phyloP scores from a whole-genome alignment of 331 rosid genomes.

The Spiraea crenata region DNA sequence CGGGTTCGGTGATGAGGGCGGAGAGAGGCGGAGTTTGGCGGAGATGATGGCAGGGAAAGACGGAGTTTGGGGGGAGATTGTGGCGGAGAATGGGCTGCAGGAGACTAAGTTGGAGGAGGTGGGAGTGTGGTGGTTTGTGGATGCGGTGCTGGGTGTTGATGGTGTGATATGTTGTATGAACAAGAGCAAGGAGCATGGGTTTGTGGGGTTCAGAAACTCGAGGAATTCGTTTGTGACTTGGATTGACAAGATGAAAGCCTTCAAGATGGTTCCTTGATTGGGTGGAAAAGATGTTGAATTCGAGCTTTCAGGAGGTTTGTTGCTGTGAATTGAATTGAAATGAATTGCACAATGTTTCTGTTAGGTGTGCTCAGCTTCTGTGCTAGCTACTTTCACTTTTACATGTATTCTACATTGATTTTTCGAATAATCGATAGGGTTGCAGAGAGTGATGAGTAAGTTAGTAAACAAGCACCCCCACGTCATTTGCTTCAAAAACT shows the following conservation, averaged over 20 bases:
- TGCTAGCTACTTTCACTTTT: no score
- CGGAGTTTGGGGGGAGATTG: slow-evolving; percentile 7
- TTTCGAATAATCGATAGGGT: no score
- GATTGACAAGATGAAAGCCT: slow-evolving; percentile 1
- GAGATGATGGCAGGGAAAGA: slow-evolving; percentile 11
- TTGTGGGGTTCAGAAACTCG: slow-evolving; percentile 3
- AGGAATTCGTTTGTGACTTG: slow-evolving; percentile 1
- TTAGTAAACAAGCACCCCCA: no score
- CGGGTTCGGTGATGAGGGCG: not conserved
- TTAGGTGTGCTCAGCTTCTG: no score
- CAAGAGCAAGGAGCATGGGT: slow-evolving; percentile 5
- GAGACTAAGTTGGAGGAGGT: slow-evolving; percentile 4
- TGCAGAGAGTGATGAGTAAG: no score
- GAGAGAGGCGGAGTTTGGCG: not conserved
- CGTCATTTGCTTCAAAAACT: no score
- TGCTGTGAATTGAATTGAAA: no score
- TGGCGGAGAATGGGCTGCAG: slow-evolving; percentile 11
- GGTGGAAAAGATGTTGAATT: not conserved
- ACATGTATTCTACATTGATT: no score
- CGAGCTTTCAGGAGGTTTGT: not conserved
- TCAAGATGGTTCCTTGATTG: slow-evolving; percentile 9
- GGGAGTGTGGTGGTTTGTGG: slow-evolving; percentile 17
- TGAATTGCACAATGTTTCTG: no score
- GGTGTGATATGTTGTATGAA: not conserved
- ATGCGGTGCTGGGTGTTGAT: not conserved